phyloP scores from a whole-genome alignment of 2,329 filamentous ascomycete species.

The Monosporascus sp. region DNA sequence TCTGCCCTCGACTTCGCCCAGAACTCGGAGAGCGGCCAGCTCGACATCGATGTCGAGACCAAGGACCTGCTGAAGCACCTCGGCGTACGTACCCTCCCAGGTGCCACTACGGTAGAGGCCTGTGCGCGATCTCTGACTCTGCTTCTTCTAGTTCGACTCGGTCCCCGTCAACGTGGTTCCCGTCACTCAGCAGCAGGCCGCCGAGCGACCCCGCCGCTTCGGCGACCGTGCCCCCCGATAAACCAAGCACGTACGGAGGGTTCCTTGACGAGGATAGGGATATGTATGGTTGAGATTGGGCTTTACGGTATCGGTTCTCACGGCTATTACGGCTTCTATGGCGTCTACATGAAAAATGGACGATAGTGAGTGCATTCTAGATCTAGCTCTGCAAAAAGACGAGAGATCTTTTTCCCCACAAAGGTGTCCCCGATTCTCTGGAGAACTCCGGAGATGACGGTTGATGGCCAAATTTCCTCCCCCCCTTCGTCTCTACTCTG shows the following conservation, averaged over 20 bases:
- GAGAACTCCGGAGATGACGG: slow-evolving; percentile 63
- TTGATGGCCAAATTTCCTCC: slow-evolving; percentile 74
- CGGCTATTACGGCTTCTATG: slow-evolving; percentile 49
- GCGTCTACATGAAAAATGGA: slow-evolving; percentile 29
- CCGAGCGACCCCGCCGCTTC: slow-evolving; percentile 77
- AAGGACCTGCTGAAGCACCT: slow-evolving; percentile 99
- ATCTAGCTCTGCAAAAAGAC: slow-evolving; percentile 43
- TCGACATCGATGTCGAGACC: slow-evolving; percentile 95
- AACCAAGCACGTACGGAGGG: slow-evolving; percentile 11
- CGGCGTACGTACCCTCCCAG: slow-evolving; percentile 67
- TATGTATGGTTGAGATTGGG: slow-evolving; percentile 30
- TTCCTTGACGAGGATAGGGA: slow-evolving; percentile 12
- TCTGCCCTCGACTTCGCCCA: slow-evolving; percentile 98
- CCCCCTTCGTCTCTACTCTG: slow-evolving; percentile 8
- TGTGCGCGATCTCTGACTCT: background rate
- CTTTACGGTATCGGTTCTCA: slow-evolving; percentile 39
- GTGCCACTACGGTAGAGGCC: too few species aligned
- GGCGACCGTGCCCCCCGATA: slow-evolving; percentile 52
- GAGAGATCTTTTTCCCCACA: slow-evolving; percentile 55
- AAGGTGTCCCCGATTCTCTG: slow-evolving; percentile 89
- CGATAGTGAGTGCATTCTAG: slow-evolving; percentile 54
- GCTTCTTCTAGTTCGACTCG: slow-evolving; percentile 74
- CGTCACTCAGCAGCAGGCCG: slow-evolving; percentile 81
- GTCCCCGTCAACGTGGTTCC: slow-evolving; percentile 95
- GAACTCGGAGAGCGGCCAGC: slow-evolving; percentile 85